phyloP scores from a whole-genome alignment of 2,329 filamentous ascomycete genomes.

The Pyrenochaeta sp. region DNA sequence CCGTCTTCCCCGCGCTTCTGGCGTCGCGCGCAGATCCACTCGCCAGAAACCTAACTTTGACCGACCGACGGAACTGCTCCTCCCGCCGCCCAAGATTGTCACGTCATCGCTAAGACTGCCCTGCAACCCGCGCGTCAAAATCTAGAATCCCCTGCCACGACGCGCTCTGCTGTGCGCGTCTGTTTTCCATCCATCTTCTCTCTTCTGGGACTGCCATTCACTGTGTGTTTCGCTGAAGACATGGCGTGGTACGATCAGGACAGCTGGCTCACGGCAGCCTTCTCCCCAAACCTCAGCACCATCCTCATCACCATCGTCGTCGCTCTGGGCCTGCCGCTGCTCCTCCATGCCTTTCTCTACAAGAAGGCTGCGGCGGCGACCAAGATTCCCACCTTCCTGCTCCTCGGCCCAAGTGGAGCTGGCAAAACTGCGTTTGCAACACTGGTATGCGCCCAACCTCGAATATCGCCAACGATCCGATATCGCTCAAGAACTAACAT shows the following conservation, averaged over 20 bases:
- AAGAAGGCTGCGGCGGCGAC: constrained; percentile 69
- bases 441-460: constrained; percentile 60
- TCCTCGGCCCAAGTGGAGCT: constrained; percentile 79
- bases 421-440: constrained; percentile 93
- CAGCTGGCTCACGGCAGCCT: constrained; percentile 56
- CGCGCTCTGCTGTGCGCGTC: not conserved
- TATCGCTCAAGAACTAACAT: too few relatives aligned
- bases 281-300: constrained; percentile 54
- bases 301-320: constrained; percentile 75
- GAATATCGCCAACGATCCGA: too few relatives aligned
- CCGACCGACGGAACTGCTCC: constrained; percentile 13
- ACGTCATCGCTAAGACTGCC: constrained; percentile 25
- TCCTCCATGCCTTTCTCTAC: constrained; percentile 80
- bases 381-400: constrained; percentile 74
- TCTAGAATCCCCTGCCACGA: constrained; percentile 8
- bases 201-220: not conserved
- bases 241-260: constrained; percentile 50
- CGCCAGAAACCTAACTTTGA: constrained; percentile 17
- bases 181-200: not conserved
- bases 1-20: constrained; percentile 22
- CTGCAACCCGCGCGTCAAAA: constrained; percentile 7
- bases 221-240: not conserved
- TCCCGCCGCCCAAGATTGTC: constrained; percentile 15
- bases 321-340: constrained; percentile 74
- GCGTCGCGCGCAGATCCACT: constrained; percentile 11